phyloP scores from a whole-genome alignment of 768 basidiomycete species.

The Obba rivulosa region DNA sequence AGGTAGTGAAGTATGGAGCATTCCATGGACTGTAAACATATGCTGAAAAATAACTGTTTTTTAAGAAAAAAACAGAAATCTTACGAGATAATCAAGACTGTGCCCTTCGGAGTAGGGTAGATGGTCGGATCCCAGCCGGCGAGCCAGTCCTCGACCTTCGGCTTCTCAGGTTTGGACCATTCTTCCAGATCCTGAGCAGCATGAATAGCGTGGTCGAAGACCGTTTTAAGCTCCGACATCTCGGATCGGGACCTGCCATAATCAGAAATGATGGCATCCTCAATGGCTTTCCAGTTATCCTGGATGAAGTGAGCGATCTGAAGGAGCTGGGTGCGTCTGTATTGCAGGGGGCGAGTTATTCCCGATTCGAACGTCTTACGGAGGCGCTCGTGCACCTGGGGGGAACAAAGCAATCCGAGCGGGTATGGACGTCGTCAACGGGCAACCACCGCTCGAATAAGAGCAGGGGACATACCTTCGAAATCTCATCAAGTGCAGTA shows the following conservation, averaged over 20 bases:
- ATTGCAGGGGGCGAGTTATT: constrained; percentile 45
- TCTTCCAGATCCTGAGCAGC: constrained; percentile 46
- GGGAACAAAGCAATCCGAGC: neutral
- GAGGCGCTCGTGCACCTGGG: constrained; percentile 33
- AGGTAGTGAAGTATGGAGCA: constrained; percentile 49
- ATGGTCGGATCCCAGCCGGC: constrained; percentile 48
- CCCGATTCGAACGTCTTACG: constrained; percentile 46
- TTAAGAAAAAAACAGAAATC: constrained; percentile 23
- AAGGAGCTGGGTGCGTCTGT: constrained; percentile 59
- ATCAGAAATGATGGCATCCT: constrained; percentile 34
- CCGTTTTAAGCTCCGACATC: constrained; percentile 36
- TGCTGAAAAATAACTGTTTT: neutral
- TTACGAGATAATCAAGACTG: constrained; percentile 55
- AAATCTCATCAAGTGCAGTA: too few relatives aligned
- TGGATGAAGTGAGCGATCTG: constrained; percentile 58
- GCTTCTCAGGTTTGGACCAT: constrained; percentile 46
- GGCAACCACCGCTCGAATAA: too few relatives aligned
- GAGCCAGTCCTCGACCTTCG: constrained; percentile 39
- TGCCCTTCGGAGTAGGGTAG: constrained; percentile 54
- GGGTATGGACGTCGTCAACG: too few relatives aligned
- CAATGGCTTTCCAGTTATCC: constrained; percentile 51
- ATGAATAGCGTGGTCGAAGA: constrained; percentile 37
- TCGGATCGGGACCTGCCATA: constrained; percentile 22
- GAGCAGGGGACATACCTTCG: too few relatives aligned
- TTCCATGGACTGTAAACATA: constrained; percentile 52